Evolutionary conservation across 805 yeast species (phyloP), one percentile per base, ranked within the genome.

Genomic region (Ogataea nonfermentans): DNA sequence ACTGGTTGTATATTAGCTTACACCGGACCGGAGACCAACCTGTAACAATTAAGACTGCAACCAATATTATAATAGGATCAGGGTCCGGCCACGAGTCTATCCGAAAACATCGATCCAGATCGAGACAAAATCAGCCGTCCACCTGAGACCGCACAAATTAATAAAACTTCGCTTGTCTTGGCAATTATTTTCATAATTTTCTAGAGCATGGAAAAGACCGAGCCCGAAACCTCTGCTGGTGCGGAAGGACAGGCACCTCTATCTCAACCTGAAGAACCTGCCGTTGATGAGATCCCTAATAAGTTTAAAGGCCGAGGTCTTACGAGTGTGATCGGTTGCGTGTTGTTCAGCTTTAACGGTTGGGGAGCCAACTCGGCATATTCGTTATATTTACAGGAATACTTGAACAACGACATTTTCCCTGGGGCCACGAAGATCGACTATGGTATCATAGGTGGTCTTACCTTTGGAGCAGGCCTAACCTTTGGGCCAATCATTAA

Each of bases 351-450:
- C 56, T 73, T 78, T 47, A 67, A 74, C 26, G 74, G 86, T 0
- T 84, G 91, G 90, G 93, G 93, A 11, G 73, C 83, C 47, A 82
- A 82, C 47, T 65, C 78, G 6, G 83, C 81, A 3, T 84, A 71
- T 54, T 82, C 87, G 20, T 71, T 84, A 4, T 81, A 78, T 48
- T 62, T 83, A 17, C 70, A 83, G 1, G 70, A 68, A 46, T 84
- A 80, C 52, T 47, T 82, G 16, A 70, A 73, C 29, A 55, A 71
- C 36, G 59, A 73, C 31, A 62, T 69, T 0, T 81, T 78, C 47
- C 62, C 65, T 0, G 85, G 81, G 2, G 81, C 82, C 0, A 55
- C 70, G 1, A 72, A 72, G 35, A 61, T 74, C 40, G 84, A 80
- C 43, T 84, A 73, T 56, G 85, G 87, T 10, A 62, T 76, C 28